A percentile compares a stretch with the other conserved stretches of the same genome.
These are phyloP conservation scores for Rhizopus sp. DNA, from an alignment of 371 early-diverging fungal species.

Conservation along the genomic window DNA sequence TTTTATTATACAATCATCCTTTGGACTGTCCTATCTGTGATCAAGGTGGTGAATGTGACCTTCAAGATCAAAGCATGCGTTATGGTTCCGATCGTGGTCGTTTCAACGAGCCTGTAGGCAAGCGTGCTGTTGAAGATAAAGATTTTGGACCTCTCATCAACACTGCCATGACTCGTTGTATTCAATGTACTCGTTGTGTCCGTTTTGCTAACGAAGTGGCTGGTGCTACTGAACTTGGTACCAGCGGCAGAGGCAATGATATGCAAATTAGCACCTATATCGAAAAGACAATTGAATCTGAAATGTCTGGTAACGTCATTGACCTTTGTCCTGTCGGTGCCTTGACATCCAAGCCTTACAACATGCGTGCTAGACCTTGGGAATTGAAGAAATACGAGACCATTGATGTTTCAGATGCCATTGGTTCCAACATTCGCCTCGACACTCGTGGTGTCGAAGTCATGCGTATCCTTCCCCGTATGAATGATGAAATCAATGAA, in stretches of 20 bases:
- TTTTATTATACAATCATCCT: slow-evolving; percentile 96
- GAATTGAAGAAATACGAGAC: slow-evolving; percentile 95
- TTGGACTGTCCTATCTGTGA: slow-evolving; percentile 98
- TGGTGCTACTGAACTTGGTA: slow-evolving; percentile 94
- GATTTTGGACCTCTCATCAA: slow-evolving; percentile 95
- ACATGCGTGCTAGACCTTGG: slow-evolving; percentile 95
- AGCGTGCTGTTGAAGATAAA: slow-evolving; percentile 97
- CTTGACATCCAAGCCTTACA: slow-evolving; percentile 95
- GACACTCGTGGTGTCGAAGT: slow-evolving; percentile 97
- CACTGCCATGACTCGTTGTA: slow-evolving; percentile 97
- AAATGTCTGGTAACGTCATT: slow-evolving; percentile 97
- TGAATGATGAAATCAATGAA: slow-evolving; percentile 96
- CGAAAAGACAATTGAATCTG: slow-evolving; percentile 84
- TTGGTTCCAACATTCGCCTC: slow-evolving; percentile 89
- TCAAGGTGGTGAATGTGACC: slow-evolving; percentile 98
- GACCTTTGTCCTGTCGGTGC: slow-evolving; percentile 99
- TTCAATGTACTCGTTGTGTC: slow-evolving; percentile 99
- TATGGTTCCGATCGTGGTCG: slow-evolving; percentile 95
- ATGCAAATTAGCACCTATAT: slow-evolving; percentile 98
- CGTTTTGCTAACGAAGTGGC: slow-evolving; percentile 98
- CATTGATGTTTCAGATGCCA: slow-evolving; percentile 93
- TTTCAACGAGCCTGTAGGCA: slow-evolving; percentile 81
- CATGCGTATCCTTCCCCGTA: slow-evolving; percentile 92
- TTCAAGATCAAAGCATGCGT: slow-evolving; percentile 96
- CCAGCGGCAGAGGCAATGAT: slow-evolving; percentile 95